A percentile compares a stretch with the other conserved stretches of the same genome.
Conservation (phyloP, 305 asterid species). For the Fraxinus dipetala region DNA sequence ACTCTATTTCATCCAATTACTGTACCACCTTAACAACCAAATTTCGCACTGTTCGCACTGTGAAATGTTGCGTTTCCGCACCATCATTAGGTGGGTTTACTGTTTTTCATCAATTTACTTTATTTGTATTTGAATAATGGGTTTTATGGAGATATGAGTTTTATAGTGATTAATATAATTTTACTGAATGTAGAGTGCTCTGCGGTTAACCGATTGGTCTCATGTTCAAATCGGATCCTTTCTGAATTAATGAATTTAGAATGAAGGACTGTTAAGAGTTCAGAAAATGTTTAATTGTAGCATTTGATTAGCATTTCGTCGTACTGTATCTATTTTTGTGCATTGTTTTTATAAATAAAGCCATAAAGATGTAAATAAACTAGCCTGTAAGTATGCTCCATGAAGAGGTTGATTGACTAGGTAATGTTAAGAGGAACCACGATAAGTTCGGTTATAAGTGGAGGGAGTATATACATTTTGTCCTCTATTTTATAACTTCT, state of each 20-base stretch:
- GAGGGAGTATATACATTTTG: not conserved
- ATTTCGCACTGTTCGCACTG: constrained; percentile 26
- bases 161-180: not conserved
- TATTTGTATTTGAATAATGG: not conserved
- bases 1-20: constrained; percentile 19
- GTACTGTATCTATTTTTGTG: not conserved
- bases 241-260: not conserved
- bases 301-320: not conserved
- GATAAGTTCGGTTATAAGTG: not conserved
- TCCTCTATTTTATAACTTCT: not conserved
- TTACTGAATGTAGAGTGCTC: not conserved
- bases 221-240: not conserved
- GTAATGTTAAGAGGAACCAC: not conserved
- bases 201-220: not conserved
- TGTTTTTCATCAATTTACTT: not conserved
- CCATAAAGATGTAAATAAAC: not conserved
- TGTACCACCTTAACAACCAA: constrained; percentile 28
- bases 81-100: constrained; percentile 41
- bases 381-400: not conserved
- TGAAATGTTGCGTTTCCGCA: constrained; percentile 55
- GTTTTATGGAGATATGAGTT: not conserved
- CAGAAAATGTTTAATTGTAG: not conserved
- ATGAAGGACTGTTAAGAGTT: not conserved
- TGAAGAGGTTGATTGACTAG: not conserved
- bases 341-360: too few species aligned